These are phyloP conservation scores for Lentinula lateritia DNA, from an alignment of 768 basidiomycete species.

Conservation along the genomic window DNA sequence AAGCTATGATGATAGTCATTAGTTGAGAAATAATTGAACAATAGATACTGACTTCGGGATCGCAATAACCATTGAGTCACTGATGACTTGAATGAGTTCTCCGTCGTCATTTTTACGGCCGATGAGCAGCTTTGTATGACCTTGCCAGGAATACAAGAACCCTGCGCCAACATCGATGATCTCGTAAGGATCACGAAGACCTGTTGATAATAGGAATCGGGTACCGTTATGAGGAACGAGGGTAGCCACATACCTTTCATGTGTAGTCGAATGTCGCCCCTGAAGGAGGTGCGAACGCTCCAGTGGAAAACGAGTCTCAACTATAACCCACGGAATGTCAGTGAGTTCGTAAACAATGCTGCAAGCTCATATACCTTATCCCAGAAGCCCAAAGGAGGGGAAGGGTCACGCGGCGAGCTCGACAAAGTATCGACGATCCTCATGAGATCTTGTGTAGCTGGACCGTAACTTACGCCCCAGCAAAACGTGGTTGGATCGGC, in stretches of 20 bases:
- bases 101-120: slow-evolving; percentile 63
- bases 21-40: slow-evolving; percentile 5
- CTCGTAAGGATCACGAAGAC: slow-evolving; percentile 76
- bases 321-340: slow-evolving; percentile 26
- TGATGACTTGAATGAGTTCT: slow-evolving; percentile 79
- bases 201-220: slow-evolving; percentile 29
- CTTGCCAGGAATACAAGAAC: slow-evolving; percentile 82
- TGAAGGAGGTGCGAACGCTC: slow-evolving; percentile 63
- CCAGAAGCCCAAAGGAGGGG: slow-evolving; percentile 88
- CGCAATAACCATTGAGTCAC: slow-evolving; percentile 75
- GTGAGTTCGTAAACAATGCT: not conserved
- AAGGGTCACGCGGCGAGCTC: slow-evolving; percentile 72
- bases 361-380: slow-evolving; percentile 61
- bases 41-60: slow-evolving; percentile 71
- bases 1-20: slow-evolving; percentile 13
- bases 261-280: slow-evolving; percentile 67
- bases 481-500: slow-evolving; percentile 65
- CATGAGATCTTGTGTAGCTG: slow-evolving; percentile 84
- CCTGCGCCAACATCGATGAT: slow-evolving; percentile 72
- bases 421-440: slow-evolving; percentile 77
- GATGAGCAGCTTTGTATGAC: slow-evolving; percentile 64
- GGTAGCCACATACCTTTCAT: slow-evolving; percentile 64
- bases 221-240: not conserved
- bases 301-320: slow-evolving; percentile 81
- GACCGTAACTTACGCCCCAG: slow-evolving; percentile 87